A percentile compares a stretch with the other conserved stretches of the same genome.
These are phyloP conservation scores for Diplodia sapinea DNA, from an alignment of 2,329 filamentous ascomycete species.

Conservation along the genomic window DNA sequence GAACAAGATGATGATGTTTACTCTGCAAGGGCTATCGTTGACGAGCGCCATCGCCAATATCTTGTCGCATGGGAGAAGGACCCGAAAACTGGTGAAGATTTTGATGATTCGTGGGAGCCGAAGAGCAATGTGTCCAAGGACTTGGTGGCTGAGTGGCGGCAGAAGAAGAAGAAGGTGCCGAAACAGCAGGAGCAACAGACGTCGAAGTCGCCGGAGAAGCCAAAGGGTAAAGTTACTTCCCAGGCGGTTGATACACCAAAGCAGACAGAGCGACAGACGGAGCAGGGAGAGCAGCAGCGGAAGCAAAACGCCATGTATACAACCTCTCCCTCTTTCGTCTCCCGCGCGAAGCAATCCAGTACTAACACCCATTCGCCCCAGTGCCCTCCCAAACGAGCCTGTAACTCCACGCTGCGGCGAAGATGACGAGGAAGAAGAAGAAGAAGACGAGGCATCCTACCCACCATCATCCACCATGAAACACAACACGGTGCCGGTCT, in stretches of 20 bases:
- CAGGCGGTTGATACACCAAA: background rate
- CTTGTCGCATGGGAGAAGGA: constrained; percentile 1
- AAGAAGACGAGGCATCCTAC: background rate
- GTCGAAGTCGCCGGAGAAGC: background rate
- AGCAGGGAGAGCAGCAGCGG: background rate
- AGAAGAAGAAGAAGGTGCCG: background rate
- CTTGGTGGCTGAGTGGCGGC: background rate
- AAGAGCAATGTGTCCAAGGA: background rate
- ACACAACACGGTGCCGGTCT: background rate
- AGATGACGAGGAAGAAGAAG: background rate
- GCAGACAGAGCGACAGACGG: background rate
- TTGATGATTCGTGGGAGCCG: constrained; percentile 4
- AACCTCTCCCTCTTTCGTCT: background rate
- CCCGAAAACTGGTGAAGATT: background rate
- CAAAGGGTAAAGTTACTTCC: background rate
- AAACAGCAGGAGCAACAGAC: background rate
- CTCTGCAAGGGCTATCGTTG: background rate
- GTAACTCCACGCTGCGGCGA: background rate
- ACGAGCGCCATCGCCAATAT: background rate
- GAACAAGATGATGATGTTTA: background rate
- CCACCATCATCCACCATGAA: background rate
- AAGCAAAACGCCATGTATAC: background rate
- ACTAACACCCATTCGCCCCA: background rate
- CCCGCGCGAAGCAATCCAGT: background rate
- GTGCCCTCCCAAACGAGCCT: background rate